Base-by-base conservation (phyloP, 805 yeast genomes). In the Metschnikowia similis region DNA sequence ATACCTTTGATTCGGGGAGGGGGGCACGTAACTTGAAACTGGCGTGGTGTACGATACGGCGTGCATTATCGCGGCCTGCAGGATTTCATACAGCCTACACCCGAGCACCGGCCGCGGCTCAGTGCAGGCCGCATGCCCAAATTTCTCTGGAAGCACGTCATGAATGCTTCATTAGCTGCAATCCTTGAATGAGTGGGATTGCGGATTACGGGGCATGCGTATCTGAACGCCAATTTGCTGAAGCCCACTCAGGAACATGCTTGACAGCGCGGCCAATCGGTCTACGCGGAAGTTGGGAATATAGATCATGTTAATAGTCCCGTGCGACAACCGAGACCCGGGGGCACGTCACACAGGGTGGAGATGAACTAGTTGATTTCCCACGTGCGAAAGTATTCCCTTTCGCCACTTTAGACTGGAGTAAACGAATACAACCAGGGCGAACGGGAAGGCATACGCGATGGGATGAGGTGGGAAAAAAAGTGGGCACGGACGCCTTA, bases 341-440 rank as follows among this genome's bases (percentile, higher is more conserved):
- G 36, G 48, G 49, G 56, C 55, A 52, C 53, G 58, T 50, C 60
- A 41, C 47, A 51, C 69, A 70, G 78, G 78, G 78, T 73, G 78
- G 78, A 73, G 73, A 64, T 66, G 77, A 73, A 59, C 76, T 51
- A 39, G 29, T 69, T 62, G 53, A 52, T 73, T 53, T 72, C 60
- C 75, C 76, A 70, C 65, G 60, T 55, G 70, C 77, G 72, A 69
- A 67, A 70, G 75, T 71, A 67, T 70, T 71, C 75, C 64, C 76
- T 56, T 67, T 46, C 41, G 69, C 76, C 77, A 72, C 55, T 71
- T 73, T 73, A 71, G 59, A 72, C 77, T 72, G 76, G 67, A 64
- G 69, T 71, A 73, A 73, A 55, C 74, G 78, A 73, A 73, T 73
- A 71, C 68, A 53, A 64, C 63, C 76, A 73, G 78, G 76, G 74